phyloP scores from a whole-genome alignment of 345 rosid genomes.

The Nasturtium officinale region DNA sequence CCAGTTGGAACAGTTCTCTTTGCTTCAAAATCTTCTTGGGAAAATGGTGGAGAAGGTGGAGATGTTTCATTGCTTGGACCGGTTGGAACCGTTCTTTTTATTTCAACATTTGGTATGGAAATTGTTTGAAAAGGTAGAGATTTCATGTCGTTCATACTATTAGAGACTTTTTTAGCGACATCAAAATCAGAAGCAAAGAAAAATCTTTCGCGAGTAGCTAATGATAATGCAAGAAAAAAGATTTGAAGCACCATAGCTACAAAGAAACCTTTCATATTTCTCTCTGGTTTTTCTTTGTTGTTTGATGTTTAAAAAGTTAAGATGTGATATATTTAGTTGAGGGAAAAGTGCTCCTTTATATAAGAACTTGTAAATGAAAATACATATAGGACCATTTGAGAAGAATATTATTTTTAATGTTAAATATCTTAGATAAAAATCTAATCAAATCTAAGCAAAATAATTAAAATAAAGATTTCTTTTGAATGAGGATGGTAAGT shows the following conservation, averaged over 20 bases:
- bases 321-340: neutral
- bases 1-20: neutral
- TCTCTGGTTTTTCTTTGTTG: neutral
- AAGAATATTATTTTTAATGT: neutral
- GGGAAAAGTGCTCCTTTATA: neutral
- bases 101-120: neutral
- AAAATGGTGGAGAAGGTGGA: neutral
- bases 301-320: neutral
- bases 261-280: slow-evolving; percentile 5
- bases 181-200: neutral
- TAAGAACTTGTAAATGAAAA: neutral
- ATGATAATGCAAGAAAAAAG: neutral
- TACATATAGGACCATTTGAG: neutral
- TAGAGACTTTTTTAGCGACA: neutral
- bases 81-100: neutral
- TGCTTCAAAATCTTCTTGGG: neutral
- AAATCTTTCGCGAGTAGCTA: slow-evolving; percentile 17
- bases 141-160: neutral
- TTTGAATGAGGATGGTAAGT: neutral
- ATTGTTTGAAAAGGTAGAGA: neutral
- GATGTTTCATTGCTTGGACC: neutral
- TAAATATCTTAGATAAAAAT: neutral
- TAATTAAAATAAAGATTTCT: too few relatives aligned
- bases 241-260: slow-evolving; percentile 20
- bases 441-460: neutral